Evolutionary conservation across 2,329 filamentous ascomycete species (phyloP).

Genomic region (Cadophora sp.): DNA sequence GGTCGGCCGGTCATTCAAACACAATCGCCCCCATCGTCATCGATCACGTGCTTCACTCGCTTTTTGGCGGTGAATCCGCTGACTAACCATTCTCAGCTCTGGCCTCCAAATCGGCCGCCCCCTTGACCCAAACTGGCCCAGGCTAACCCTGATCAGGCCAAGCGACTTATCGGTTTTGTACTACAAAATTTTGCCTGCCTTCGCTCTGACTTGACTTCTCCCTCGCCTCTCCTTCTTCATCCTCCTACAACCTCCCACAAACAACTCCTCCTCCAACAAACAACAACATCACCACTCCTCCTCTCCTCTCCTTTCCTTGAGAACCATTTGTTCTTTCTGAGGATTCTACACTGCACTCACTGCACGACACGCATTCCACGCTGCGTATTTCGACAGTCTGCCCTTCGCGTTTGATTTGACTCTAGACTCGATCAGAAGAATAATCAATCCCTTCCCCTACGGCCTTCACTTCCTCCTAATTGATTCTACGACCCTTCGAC

Average conservation of each 20-base stretch:
- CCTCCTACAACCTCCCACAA: constrained; percentile 26
- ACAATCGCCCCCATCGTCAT: constrained; percentile 2
- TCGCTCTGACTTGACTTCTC: constrained; percentile 26
- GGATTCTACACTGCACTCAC: constrained; percentile 40
- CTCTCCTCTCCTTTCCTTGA: constrained; percentile 50
- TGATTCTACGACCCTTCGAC: constrained; percentile 44
- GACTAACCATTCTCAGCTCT: constrained; percentile 5
- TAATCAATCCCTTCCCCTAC: constrained; percentile 2
- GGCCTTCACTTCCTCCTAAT: constrained; percentile 38
- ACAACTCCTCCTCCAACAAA: constrained; percentile 24
- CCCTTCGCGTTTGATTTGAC: constrained; percentile 24
- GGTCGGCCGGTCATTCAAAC: no score
- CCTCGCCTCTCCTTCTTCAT: constrained; percentile 35
- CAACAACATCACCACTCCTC: constrained; percentile 27
- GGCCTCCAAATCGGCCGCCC: not conserved
- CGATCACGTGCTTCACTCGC: not conserved
- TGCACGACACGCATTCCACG: constrained; percentile 4
- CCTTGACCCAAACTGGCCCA: not conserved
- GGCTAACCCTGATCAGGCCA: constrained; percentile 1
- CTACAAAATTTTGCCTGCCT: constrained; percentile 41
- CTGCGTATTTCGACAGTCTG: constrained; percentile 10
- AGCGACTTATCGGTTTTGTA: constrained; percentile 22
- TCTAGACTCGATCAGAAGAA: constrained; percentile 28
- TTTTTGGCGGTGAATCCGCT: not conserved
- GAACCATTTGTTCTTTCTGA: constrained; percentile 51